Conservation (phyloP, 257 asterid species). For the Solanum piurae region DNA sequence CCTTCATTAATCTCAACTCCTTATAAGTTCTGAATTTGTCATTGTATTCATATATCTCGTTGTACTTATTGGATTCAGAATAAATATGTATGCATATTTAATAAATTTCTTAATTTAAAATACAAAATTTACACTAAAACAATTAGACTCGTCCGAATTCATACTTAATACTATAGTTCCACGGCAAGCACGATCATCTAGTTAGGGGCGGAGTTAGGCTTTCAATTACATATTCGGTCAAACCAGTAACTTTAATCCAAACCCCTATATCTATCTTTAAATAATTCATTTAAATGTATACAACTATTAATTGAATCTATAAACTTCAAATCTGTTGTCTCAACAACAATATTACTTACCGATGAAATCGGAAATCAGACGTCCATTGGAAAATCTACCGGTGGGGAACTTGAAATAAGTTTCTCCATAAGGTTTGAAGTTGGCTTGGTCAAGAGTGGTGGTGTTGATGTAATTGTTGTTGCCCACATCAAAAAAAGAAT, state of each 20-base stretch:
- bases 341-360: slow-evolving; percentile 14
- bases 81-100: background rate
- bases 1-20: background rate
- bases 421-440: slow-evolving; percentile 59
- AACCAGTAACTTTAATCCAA: background rate
- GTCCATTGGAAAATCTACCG: slow-evolving; percentile 76
- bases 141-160: background rate
- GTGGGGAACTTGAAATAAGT: slow-evolving; percentile 45
- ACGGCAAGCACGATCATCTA: background rate
- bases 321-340: background rate
- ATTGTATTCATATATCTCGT: background rate
- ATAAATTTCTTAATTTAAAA: background rate
- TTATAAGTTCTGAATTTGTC: background rate
- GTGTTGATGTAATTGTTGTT: slow-evolving; percentile 78
- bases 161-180: background rate
- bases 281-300: background rate
- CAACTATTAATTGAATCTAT: background rate
- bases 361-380: slow-evolving; percentile 54
- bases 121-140: background rate
- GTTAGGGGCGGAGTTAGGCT: background rate
- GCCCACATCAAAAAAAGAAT: slow-evolving; percentile 59
- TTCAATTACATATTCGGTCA: background rate
- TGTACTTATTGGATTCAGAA: background rate
- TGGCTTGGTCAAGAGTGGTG: slow-evolving; percentile 46
- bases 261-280: background rate